Evolutionary conservation across 176 grass and related monocot species (phyloP).

Genomic region (Oryza meyeriana): DNA sequence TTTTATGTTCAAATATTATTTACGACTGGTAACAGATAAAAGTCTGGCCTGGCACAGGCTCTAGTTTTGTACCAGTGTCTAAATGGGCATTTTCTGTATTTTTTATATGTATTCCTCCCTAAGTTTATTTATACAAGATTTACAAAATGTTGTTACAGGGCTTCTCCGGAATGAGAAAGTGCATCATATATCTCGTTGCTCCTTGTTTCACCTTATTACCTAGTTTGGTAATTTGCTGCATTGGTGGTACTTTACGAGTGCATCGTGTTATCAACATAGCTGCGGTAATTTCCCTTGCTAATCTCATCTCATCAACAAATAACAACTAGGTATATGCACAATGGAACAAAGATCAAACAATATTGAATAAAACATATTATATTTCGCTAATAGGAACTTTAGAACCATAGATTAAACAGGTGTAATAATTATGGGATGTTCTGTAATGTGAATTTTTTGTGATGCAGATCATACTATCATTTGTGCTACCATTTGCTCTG

Average conservation of each 20-base stretch:
- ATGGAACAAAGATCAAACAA: background rate
- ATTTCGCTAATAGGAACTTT: too few species aligned
- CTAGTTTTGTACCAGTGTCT: background rate
- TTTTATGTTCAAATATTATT: background rate
- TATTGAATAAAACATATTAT: background rate
- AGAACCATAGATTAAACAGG: background rate
- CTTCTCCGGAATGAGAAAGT: slow-evolving; percentile 79
- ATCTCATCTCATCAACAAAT: background rate
- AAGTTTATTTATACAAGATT: background rate
- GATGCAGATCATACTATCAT: slow-evolving; percentile 65
- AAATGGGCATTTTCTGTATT: background rate
- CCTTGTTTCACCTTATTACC: slow-evolving; percentile 59
- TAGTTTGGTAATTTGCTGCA: slow-evolving; percentile 57
- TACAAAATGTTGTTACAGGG: slow-evolving; percentile 44
- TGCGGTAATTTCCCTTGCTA: slow-evolving; percentile 43
- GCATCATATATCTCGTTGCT: slow-evolving; percentile 60
- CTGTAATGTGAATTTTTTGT: background rate
- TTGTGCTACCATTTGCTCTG: slow-evolving; percentile 79
- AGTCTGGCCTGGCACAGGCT: background rate
- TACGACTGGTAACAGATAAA: background rate
- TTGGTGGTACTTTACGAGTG: slow-evolving; percentile 44
- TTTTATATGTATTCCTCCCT: background rate
- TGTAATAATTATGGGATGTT: background rate
- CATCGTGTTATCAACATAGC: slow-evolving; percentile 67
- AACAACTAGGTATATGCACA: background rate